Evolutionary conservation across 768 basidiomycete species (phyloP), one percentile per base, ranked within the genome.

Genomic region (Phanerodontia chrysosporium): DNA sequence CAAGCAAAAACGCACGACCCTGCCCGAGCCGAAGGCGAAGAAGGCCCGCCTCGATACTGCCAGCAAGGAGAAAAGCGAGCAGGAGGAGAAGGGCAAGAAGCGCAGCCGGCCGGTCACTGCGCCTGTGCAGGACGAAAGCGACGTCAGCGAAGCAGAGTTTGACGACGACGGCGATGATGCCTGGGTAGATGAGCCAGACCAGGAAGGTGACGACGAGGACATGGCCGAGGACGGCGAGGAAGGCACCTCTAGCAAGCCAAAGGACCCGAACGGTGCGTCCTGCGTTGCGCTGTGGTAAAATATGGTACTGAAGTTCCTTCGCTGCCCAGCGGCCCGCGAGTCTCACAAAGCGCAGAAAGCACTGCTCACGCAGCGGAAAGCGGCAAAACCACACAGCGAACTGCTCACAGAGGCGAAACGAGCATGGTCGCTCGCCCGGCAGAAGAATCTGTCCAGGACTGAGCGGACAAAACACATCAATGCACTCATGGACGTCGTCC

Each of bases 401-500:
- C 70, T 94, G 0, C 81, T 94, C 30, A 70, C 71, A 10, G 80
- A 87, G 55, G 90, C 91, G 35, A 93, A 95, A 71, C 78, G 78
- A 13, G 76, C 89, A 10, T 95, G 92, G 92, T 80, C 85, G 1
- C 78, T 84, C 16, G 88, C 88, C 1, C 83, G 85, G 57, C 82
- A 89, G 72, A 89, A 87, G 72, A 83, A 84, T 49, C 79, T 94
- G 39, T 73, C 84, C 0, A 74, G 85, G 22, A 72, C 82, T 25
- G 89, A 95, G 66, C 83, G 94, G 24, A 84, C 86, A 63, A 83
- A 85, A 64, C 85, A 92, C 51, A 76, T 96, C 58, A 76, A 80
- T 48, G 81, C 84, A 27, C 80, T 98, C 9, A 91, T 93, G 84
- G 74, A 77, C 29, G 79, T 87, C 46, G 84, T 94, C 22, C 83